Base-by-base conservation (phyloP, 1,284 basidiomycete genomes). In the Fistulinella cinereoalba region DNA sequence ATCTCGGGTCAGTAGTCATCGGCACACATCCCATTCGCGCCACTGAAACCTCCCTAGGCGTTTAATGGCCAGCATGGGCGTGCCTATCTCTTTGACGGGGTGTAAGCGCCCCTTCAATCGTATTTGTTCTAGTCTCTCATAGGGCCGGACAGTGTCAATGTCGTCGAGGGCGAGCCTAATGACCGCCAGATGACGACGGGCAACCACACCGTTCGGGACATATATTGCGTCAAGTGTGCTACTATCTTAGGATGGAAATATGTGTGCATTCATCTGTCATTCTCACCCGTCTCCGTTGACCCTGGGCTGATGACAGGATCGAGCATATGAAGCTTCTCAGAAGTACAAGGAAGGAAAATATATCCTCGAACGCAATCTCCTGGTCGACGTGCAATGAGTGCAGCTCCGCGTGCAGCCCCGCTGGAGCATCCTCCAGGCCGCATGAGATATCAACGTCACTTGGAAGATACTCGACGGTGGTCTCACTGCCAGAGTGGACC, bases 281-380 rank as follows among this genome's bases (percentile, higher is more conserved):
- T 18, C 19, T 11, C 27, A 4, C 16, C 39, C 8, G 22, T 38
- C 52, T 49, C 34, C 36, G 36, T 10, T 16, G 25, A 43, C 16
- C 31, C 10, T 29, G 6, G n/a, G n/a, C n/a, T n/a, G n/a, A 32
- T 38, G 15, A 25, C 61, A 97, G 95, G 95, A 97, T 67, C 81
- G 81, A 47, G 96, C 96, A 6, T 97, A 86, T 65, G 93, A 97
- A 62, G 63, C 75, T 8, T 78, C 81, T 12, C 95, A 99, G 76
- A 93, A 91, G 69, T 99, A 99, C 79, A 99, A 99, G 68, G 96
- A 99, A 74, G 93, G 93, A 66, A 95, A 95, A 73, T 97, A 83
- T 68, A 98, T 99, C 66, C 86, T 99, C 49, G 96, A 99, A 71
- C 86, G 91, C 62, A 90, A 90, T 62, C 76, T 94, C 60, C 84